Evolutionary conservation across 2,329 filamentous ascomycete species (phyloP), one percentile per base, ranked within the genome.

Genomic region (Septoria linicola): DNA sequence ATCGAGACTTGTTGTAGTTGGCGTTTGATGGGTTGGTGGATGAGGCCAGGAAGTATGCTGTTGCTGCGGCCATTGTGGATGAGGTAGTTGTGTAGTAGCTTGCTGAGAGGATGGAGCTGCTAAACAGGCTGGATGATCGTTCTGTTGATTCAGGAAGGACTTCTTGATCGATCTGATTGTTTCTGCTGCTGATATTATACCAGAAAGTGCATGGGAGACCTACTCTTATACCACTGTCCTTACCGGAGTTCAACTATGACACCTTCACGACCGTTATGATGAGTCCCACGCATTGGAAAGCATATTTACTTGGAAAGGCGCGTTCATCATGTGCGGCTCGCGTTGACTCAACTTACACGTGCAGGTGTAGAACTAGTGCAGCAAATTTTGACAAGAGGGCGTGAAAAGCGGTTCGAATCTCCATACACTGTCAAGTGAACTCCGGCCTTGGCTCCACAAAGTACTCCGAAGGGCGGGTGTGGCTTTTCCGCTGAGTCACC

Each of bases 271-370:
- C 32, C 20, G n/a, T 37, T 25, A 3, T 46, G 32, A 7, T 30
- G 23, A 23, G 43, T 46, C 25, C 43, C 43, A 32, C 16, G 32
- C 43, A n/a, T 46, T 46, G 32, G 4, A 39, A 30, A 46, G 42
- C 41, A 35, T 32, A 46, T 27, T 34, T 46, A 36, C 32, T 46
- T 37, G 31, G 16, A 7, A 46, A 46, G 43, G 43, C 43, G 43
- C 23, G 43, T 44, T 46, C 43, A 37, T 36, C 31, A 27, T 13
- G 20, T 37, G 23, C 10, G 43, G 25, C 43, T 46, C 43, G 43
- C 43, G 17, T 46, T 46, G 43, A 46, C 43, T 46, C 32, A 39
- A 46, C 43, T 34, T 46, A 46, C 43, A 46, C 20, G 43, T 46
- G 27, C 25, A 46, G 13, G 13, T 31, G 34, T 7, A 46, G 13